Percentiles rank a stretch among this genome's conserved stretches.
These are phyloP conservation scores for Phellopilus nigrolimitatus DNA, from an alignment of 1,284 basidiomycete species.

Conservation along the genomic window DNA sequence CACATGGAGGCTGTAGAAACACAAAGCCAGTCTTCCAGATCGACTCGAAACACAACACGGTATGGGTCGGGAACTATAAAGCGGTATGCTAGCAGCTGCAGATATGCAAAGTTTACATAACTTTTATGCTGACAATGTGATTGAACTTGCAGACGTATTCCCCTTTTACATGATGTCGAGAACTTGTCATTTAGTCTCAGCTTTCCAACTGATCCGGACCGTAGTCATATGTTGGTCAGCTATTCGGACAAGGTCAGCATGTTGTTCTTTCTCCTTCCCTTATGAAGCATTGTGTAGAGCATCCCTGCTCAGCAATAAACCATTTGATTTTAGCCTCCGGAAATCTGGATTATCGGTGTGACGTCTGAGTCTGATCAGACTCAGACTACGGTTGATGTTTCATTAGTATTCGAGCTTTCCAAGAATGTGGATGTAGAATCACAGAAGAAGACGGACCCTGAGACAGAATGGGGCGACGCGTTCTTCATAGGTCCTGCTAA, in stretches of 20 bases:
- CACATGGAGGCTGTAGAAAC: not conserved
- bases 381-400: too few relatives aligned
- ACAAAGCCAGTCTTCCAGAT: not conserved
- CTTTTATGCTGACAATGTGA: not conserved
- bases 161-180: not conserved
- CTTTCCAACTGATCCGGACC: not conserved
- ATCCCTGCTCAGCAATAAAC: too few relatives aligned
- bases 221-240: not conserved
- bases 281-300: not conserved
- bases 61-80: not conserved
- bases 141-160: not conserved
- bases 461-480: slow-evolving; percentile 16
- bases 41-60: not conserved
- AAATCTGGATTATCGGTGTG: slow-evolving; percentile 9
- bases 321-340: slow-evolving; percentile 16
- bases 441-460: slow-evolving; percentile 4
- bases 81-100: not conserved
- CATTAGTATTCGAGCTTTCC: not conserved
- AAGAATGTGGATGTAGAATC: not conserved
- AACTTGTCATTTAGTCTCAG: not conserved
- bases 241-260: not conserved
- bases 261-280: not conserved
- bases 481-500: slow-evolving; percentile 16
- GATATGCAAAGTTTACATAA: not conserved
- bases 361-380: not conserved